Base-by-base conservation (phyloP, 345 rosid genomes). In the Eutrema yunnanense region DNA sequence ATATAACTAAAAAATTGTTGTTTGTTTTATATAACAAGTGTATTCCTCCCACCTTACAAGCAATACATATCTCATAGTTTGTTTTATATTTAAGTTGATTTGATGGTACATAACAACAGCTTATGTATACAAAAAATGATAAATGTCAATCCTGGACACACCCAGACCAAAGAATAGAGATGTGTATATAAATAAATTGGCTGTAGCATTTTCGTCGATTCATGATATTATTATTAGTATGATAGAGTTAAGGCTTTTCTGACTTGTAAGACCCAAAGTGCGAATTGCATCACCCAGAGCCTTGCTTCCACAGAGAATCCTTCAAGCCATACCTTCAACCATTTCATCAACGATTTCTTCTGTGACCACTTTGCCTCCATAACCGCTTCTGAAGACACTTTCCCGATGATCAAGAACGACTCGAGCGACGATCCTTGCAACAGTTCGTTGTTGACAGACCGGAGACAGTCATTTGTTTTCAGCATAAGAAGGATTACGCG, bases 401-500 rank as follows among this genome's bases (percentile, higher is more conserved):
- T 86, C 19, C 97, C 97, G 0, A 94, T 76, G 81, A 94, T 86
- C 72, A 88, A 71, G 77, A 86, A 94, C 41, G 89, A 83, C 67
- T 94, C 96, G 0, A 83, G 84, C 6, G 97, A 91, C 69, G 96
- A 86, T 58, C 92, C 92, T 68, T 85, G 91, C 84, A 89, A 55
- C 88, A 94, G 85, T 65, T 84, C 80, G 48, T 82, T 89, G 73
- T 91, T 94, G 16, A 94, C 97, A 0, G 98, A 77, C 80, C 96
- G 84, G 62, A 94, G 84, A 78, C 98, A 94, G 79, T 94, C 98
- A 71, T 94, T 94, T 51, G 97, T 91, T 82, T 94, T 91, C 81
- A 94, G 82, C 95, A 91, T 81, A 63, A 94, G 78, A 67, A 94
- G 78, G 87, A 94, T 89, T 13, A 86, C 96, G 10, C 98, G 92